Conservation (phyloP, 129 eudicot genomes). For the Centrapalus pauciflorus region DNA sequence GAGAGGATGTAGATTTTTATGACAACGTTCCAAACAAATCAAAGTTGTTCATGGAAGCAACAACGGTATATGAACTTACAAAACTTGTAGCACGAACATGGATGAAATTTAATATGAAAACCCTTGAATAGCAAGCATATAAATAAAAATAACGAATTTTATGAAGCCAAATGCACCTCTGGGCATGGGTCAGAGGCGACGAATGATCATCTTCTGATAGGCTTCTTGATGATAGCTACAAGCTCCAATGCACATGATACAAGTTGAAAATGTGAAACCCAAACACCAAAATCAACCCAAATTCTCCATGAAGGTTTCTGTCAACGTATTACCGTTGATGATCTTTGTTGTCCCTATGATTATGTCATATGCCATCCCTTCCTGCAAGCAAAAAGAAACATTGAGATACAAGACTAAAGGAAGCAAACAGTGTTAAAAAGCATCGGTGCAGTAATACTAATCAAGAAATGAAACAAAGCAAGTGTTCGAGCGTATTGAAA, state of each 20-base stretch:
- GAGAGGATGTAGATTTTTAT: too few relatives aligned
- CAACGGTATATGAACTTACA: slow-evolving; percentile 18
- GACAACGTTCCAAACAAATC: too few relatives aligned
- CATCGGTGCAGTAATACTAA: not conserved
- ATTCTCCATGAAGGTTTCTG: slow-evolving; percentile 58
- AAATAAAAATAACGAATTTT: slow-evolving; percentile 6
- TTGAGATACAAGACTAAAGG: not conserved
- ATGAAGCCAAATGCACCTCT: slow-evolving; percentile 6
- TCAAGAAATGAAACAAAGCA: not conserved
- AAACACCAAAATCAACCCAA: slow-evolving; percentile 31
- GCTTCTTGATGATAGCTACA: slow-evolving; percentile 9
- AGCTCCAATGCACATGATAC: slow-evolving; percentile 5
- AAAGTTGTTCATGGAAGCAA: too few relatives aligned
- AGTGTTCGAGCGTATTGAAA: not conserved
- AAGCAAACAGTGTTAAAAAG: too few relatives aligned
- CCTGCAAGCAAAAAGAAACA: slow-evolving; percentile 43
- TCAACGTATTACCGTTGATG: slow-evolving; percentile 68
- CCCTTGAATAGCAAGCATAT: not conserved
- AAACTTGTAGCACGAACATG: slow-evolving; percentile 1
- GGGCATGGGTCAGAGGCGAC: not conserved
- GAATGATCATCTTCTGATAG: not conserved
- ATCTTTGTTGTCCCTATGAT: slow-evolving; percentile 80
- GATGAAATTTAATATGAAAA: not conserved
- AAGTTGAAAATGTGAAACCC: slow-evolving; percentile 2
- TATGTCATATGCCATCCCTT: slow-evolving; percentile 87